phyloP scores from a whole-genome alignment of 2,329 filamentous ascomycete species.

The Nemania abortiva region DNA sequence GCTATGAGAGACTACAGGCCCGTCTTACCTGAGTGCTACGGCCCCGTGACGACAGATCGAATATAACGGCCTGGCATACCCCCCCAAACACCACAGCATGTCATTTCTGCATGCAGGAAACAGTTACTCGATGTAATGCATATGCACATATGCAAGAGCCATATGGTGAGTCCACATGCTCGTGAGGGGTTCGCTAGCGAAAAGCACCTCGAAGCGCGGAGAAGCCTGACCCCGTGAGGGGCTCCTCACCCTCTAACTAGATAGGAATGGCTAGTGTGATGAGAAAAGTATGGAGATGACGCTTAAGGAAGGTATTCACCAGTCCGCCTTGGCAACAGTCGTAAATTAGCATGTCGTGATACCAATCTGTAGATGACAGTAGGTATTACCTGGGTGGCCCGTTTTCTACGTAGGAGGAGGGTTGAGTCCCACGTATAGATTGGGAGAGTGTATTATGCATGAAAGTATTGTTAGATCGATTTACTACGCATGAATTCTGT shows the following conservation, averaged over 20 bases:
- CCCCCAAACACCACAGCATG: conserved; percentile 23
- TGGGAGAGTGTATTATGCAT: conserved; percentile 25
- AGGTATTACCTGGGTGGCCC: not conserved
- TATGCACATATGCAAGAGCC: conserved; percentile 39
- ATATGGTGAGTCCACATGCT: conserved; percentile 39
- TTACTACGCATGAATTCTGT: conserved; percentile 7
- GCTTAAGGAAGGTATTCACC: conserved; percentile 32
- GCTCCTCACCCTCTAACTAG: conserved; percentile 24
- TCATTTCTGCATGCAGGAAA: conserved; percentile 38
- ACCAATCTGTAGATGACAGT: conserved; percentile 19
- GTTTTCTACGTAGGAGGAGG: not conserved
- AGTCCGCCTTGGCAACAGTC: conserved; percentile 37
- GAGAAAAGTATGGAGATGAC: conserved; percentile 27
- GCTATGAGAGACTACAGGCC: conserved; percentile 28
- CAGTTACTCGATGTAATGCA: conserved; percentile 38
- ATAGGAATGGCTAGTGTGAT: conserved; percentile 16
- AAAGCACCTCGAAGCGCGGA: conserved; percentile 30
- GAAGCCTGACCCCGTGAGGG: conserved; percentile 39
- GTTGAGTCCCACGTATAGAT: conserved; percentile 16
- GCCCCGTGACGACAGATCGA: conserved; percentile 34
- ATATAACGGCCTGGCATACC: conserved; percentile 25
- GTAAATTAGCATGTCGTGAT: conserved; percentile 32
- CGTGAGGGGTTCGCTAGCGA: conserved; percentile 33
- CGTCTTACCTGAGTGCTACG: conserved; percentile 30
- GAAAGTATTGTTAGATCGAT: conserved; percentile 17